Evolutionary conservation across 495 filamentous ascomycete species (phyloP).

Genomic region (Daldinia bambusicola): DNA sequence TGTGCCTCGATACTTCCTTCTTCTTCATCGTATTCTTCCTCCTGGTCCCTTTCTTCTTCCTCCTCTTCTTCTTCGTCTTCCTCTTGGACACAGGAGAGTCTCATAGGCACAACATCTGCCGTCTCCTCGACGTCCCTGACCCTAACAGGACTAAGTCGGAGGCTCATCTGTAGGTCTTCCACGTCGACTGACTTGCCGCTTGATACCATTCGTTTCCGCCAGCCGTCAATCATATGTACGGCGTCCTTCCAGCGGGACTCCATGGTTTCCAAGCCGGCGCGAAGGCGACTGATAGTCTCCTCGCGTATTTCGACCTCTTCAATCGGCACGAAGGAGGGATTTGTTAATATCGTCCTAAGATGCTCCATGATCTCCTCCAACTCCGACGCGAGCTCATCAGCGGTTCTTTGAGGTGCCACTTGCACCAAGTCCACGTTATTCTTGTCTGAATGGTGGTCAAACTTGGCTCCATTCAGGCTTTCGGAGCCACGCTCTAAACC

Average conservation of each 20-base stretch:
- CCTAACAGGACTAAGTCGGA: conserved; percentile 72
- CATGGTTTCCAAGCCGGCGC: conserved; percentile 90
- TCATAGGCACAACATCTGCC: conserved; percentile 48
- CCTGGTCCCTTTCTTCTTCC: conserved; percentile 39
- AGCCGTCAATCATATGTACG: conserved; percentile 88
- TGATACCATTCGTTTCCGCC: conserved; percentile 83
- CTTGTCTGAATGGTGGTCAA: conserved; percentile 54
- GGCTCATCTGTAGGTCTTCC: conserved; percentile 81
- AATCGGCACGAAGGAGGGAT: conserved; percentile 95
- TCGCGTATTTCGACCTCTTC: conserved; percentile 91
- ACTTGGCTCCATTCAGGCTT: conserved; percentile 35
- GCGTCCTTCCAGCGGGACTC: conserved; percentile 90
- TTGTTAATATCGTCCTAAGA: conserved; percentile 83
- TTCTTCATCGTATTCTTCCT: conserved; percentile 2
- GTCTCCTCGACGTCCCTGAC: conserved; percentile 64
- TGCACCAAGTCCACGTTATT: conserved; percentile 54
- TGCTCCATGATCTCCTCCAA: conserved; percentile 81
- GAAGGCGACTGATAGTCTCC: conserved; percentile 83
- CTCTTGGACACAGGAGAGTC: conserved; percentile 51
- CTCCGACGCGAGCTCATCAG: conserved; percentile 73
- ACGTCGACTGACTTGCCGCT: conserved; percentile 83
- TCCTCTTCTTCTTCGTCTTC: conserved; percentile 41
- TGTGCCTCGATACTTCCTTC: neutral
- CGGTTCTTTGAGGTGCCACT: conserved; percentile 66
- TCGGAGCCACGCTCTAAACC: conserved; percentile 67